Evolutionary conservation across 2,329 filamentous ascomycete genomes (phyloP), one percentile per base, ranked within the genome.

Genomic region (Cercospora citrullina): DNA sequence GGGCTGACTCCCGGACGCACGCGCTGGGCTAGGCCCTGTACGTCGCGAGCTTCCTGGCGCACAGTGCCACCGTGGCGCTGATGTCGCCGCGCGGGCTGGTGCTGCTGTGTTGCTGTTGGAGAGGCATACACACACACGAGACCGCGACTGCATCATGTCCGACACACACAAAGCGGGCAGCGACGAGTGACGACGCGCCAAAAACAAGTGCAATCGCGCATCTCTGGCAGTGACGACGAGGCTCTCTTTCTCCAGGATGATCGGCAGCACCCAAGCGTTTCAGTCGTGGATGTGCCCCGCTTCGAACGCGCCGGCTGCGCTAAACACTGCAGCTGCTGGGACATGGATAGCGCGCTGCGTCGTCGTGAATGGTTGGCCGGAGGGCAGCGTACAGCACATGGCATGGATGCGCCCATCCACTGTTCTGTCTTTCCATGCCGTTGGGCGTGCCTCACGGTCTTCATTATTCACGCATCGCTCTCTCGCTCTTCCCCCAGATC

Each of bases 31-130:
- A 63, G 61, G 16, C 61, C 45, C 61, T 31, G 39, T 12, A 55
- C 26, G 26, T 23, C 7, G 21, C 28, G 42, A 31, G 26, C 60
- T 55, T 51, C 23, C n/a, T 53, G 60, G 39, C 60, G 60, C 39
- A 14, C 18, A 31, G 60, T 48, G 60, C 33, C 60, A 63, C 45
- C 16, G 60, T 63, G 60, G 60, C 60, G 60, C 60, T 55, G 42
- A 7, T 53, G 42, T 36, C 31, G 31, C 30, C n/a, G 26, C 26
- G 26, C 3, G 4, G 26, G 7, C 31, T 36, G n/a, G 9, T 53
- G 18, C 48, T 12, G 48, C 23, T 18, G 18, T 21, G 48, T 16
- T 30, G 58, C 30, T 4, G 58, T 6, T 60, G 1, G 28, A 39
- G 16, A 14, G 9, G 58, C 31, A 36, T 16, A 14, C 23, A 14